phyloP scores from a whole-genome alignment of 345 rosid genomes.

The Gynandropsis gynandra region DNA sequence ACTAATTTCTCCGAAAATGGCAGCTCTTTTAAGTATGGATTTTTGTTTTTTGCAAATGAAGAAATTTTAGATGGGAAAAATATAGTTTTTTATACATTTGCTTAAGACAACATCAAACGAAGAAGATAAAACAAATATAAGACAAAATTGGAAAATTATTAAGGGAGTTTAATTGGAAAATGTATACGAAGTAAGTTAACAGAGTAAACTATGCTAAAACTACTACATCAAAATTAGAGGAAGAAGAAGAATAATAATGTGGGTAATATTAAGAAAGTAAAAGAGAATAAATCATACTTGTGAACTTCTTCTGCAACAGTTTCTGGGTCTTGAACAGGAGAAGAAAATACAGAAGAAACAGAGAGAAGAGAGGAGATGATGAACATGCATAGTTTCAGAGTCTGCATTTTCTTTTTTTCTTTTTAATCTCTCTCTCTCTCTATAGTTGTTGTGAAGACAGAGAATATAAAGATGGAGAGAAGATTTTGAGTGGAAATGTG shows the following conservation, averaged over 20 bases:
- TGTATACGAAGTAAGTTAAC: too few species aligned
- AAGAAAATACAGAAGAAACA: conserved; percentile 33
- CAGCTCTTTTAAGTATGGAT: too few species aligned
- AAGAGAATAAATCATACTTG: conserved; percentile 29
- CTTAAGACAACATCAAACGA: too few species aligned
- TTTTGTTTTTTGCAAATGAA: too few species aligned
- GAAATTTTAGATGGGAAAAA: too few species aligned
- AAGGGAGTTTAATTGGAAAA: too few species aligned
- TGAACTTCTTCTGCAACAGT: conserved; percentile 52
- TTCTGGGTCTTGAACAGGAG: conserved; percentile 63
- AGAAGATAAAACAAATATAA: too few species aligned
- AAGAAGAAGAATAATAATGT: too few species aligned
- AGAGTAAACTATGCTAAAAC: too few species aligned
- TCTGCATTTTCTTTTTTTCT: conserved; percentile 17
- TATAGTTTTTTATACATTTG: too few species aligned
- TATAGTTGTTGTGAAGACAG: conserved; percentile 10
- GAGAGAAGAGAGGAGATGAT: conserved; percentile 28
- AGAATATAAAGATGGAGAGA: conserved; percentile 6
- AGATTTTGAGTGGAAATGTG: conserved; percentile 18
- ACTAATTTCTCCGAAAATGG: background rate
- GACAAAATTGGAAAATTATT: too few species aligned
- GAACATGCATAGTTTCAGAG: conserved; percentile 22
- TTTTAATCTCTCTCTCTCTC: conserved; percentile 4
- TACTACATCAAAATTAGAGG: too few species aligned
- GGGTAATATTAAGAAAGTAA: background rate